phyloP scores from a whole-genome alignment of 2,329 filamentous ascomycete genomes.

The Aspergillus pseudonomiae region DNA sequence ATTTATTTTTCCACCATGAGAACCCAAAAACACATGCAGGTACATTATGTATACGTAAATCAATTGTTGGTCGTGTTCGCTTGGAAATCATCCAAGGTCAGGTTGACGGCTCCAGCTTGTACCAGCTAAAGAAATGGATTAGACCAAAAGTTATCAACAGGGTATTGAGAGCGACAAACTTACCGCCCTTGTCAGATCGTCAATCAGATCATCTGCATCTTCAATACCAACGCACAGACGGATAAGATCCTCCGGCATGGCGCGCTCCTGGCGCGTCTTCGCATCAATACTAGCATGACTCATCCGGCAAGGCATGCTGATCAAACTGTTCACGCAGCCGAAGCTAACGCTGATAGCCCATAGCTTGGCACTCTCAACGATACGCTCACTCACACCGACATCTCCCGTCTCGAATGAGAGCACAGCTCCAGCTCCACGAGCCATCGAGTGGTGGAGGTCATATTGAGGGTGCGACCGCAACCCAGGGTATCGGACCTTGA shows the following conservation, averaged over 20 bases:
- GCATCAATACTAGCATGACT: constrained; percentile 98
- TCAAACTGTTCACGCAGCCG: constrained; percentile 96
- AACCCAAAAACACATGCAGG: background rate
- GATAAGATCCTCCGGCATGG: constrained; percentile 97
- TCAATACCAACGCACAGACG: constrained; percentile 95
- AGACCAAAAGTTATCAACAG: background rate
- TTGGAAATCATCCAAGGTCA: constrained; percentile 80
- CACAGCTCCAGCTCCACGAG: constrained; percentile 89
- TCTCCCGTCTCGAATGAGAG: constrained; percentile 96
- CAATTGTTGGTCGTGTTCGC: constrained; percentile 48
- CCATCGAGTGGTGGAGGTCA: constrained; percentile 93
- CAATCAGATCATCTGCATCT: constrained; percentile 86
- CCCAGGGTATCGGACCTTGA: constrained; percentile 93
- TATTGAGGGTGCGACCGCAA: constrained; percentile 95
- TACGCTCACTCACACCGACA: constrained; percentile 78
- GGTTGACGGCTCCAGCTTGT: constrained; percentile 87
- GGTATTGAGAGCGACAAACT: constrained; percentile 46
- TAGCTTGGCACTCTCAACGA: constrained; percentile 87
- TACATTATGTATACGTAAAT: constrained; percentile 14
- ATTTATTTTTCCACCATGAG: background rate
- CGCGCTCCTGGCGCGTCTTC: constrained; percentile 83
- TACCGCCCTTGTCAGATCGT: constrained; percentile 89
- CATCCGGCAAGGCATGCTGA: constrained; percentile 99
- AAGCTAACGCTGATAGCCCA: constrained; percentile 98
- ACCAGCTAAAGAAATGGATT: constrained; percentile 65